phyloP scores from a whole-genome alignment of 352 stramenopile genomes.

The Phytophthora pini region DNA sequence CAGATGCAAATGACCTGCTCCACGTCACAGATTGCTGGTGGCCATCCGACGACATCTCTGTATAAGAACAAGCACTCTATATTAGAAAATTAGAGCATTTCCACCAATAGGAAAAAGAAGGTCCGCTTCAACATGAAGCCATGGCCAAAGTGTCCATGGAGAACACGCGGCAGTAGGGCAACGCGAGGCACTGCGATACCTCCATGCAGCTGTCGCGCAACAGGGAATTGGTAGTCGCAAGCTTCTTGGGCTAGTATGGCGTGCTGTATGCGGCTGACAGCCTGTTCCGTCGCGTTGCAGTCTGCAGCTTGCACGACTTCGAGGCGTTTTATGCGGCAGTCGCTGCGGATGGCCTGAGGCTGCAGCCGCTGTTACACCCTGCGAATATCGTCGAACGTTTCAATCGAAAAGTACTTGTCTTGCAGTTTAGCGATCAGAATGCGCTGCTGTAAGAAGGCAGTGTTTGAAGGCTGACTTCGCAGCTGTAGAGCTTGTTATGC shows the following conservation, averaged over 20 bases:
- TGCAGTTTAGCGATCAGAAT: not conserved
- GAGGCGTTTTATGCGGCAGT: conserved; percentile 21
- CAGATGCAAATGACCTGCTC: conserved; percentile 13
- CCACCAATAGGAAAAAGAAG: conserved; percentile 1
- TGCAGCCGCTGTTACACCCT: conserved; percentile 13
- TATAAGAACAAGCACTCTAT: conserved; percentile 16
- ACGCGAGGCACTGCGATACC: conserved; percentile 55
- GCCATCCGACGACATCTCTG: conserved; percentile 23
- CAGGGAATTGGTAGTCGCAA: not conserved
- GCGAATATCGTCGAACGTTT: not conserved
- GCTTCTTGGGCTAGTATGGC: conserved; percentile 1
- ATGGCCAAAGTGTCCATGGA: conserved; percentile 20
- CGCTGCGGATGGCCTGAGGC: conserved; percentile 30
- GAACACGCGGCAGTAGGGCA: conserved; percentile 12
- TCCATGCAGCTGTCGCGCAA: conserved; percentile 36
- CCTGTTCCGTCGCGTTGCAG: conserved; percentile 15
- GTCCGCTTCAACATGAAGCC: conserved; percentile 7
- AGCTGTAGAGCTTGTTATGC: conserved; percentile 14
- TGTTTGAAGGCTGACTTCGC: not conserved
- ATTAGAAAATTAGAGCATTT: conserved; percentile 8
- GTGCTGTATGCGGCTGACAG: not conserved
- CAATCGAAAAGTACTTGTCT: not conserved
- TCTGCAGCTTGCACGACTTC: conserved; percentile 47
- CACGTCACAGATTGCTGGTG: conserved; percentile 45
- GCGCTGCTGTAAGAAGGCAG: not conserved